Evolutionary conservation across 1,284 basidiomycete genomes (phyloP).

Genomic region (Irpex sp.): DNA sequence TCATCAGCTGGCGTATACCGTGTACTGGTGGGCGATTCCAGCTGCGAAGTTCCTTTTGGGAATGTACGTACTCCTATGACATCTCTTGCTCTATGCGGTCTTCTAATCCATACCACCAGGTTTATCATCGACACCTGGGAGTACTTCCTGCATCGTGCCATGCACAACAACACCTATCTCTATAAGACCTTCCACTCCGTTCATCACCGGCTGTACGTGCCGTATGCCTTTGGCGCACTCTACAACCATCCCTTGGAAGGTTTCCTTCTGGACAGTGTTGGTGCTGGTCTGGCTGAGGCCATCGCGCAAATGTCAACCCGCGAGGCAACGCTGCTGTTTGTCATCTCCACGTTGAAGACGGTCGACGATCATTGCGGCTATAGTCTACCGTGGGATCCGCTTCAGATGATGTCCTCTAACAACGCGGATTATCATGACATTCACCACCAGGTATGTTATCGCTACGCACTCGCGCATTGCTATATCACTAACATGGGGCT

Average conservation of each 20-base stretch:
- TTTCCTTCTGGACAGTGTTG: conserved; percentile 80
- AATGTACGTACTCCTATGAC: conserved; percentile 48
- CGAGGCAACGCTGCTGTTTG: conserved; percentile 85
- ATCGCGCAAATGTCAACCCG: conserved; percentile 73
- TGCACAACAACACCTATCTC: conserved; percentile 90
- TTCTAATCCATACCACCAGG: conserved; percentile 39
- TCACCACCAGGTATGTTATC: conserved; percentile 79
- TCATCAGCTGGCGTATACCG: conserved; percentile 54
- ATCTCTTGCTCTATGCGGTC: conserved; percentile 4
- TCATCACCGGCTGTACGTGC: conserved; percentile 96
- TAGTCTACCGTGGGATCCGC: conserved; percentile 82
- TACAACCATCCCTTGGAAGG: conserved; percentile 99
- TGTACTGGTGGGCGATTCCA: conserved; percentile 97
- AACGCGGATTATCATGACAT: conserved; percentile 99
- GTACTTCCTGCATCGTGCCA: conserved; percentile 90
- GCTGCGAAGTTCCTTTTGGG: conserved; percentile 72
- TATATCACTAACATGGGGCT: conserved; percentile 1
- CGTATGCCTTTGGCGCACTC: conserved; percentile 94
- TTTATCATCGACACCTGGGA: conserved; percentile 98
- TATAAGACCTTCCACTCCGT: conserved; percentile 93
- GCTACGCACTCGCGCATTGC: neutral
- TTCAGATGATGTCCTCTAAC: conserved; percentile 88
- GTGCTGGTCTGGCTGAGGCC: conserved; percentile 77
- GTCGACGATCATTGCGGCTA: conserved; percentile 99
- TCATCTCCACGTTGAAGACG: conserved; percentile 87